phyloP scores from a whole-genome alignment of 108 stramenopile species.

The Skeletonema marinoi region DNA sequence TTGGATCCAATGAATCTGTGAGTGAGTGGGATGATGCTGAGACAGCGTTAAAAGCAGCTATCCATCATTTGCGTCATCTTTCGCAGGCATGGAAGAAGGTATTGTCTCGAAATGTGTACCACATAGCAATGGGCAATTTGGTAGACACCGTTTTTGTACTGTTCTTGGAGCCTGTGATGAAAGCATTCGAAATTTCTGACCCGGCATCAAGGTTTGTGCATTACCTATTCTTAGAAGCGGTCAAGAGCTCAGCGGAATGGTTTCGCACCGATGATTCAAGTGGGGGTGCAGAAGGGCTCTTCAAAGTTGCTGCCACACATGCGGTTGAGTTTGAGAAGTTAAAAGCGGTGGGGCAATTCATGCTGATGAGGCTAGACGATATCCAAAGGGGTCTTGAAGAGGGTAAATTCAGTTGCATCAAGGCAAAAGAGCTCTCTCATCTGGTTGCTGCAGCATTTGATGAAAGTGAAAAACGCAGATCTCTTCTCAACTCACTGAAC shows the following conservation, averaged over 20 bases:
- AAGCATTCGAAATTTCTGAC: constrained; percentile 54
- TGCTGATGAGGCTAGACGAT: constrained; percentile 65
- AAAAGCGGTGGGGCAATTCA: constrained; percentile 63
- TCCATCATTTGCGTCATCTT: constrained; percentile 77
- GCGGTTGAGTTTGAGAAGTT: constrained; percentile 57
- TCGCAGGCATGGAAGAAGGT: constrained; percentile 71
- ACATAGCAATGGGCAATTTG: constrained; percentile 69
- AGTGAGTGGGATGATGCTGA: constrained; percentile 88
- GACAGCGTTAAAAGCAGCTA: constrained; percentile 67
- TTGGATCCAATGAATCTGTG: constrained; percentile 70
- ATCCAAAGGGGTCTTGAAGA: constrained; percentile 58
- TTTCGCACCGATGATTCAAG: constrained; percentile 20
- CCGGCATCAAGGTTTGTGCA: constrained; percentile 68
- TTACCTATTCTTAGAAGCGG: constrained; percentile 63
- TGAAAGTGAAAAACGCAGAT: constrained; percentile 41
- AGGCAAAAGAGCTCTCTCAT: constrained; percentile 63
- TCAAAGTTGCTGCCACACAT: constrained; percentile 29
- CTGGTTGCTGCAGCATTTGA: constrained; percentile 63
- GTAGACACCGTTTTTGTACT: constrained; percentile 66
- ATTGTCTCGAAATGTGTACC: constrained; percentile 59
- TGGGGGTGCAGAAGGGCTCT: constrained; percentile 7
- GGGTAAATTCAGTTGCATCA: constrained; percentile 69
- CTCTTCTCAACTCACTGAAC: constrained; percentile 36
- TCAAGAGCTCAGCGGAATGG: constrained; percentile 30
- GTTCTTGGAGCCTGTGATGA: constrained; percentile 63